Conservation (phyloP, 1,139 yeast species). For the Blastobotrys raffinosifermentans region DNA sequence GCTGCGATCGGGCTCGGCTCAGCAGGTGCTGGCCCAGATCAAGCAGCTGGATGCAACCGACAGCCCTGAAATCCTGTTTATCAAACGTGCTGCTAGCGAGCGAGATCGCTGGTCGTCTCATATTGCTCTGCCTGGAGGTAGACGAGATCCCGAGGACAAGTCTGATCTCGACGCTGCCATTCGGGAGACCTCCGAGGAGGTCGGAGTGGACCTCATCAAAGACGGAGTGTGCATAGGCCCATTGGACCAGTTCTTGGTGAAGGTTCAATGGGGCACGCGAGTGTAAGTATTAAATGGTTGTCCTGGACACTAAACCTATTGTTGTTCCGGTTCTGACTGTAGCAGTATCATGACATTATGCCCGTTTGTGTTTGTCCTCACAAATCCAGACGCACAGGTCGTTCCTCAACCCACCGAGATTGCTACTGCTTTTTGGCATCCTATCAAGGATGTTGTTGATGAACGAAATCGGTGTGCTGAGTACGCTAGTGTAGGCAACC, state of each 20-base stretch:
- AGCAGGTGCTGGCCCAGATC: slow-evolving; percentile 6
- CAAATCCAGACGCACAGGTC: slow-evolving; percentile 21
- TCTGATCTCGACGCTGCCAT: slow-evolving; percentile 32
- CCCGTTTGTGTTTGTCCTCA: slow-evolving; percentile 33
- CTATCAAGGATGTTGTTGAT: slow-evolving; percentile 26
- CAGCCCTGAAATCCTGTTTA: slow-evolving; percentile 31
- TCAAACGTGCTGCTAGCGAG: slow-evolving; percentile 32
- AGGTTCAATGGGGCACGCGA: slow-evolving; percentile 32
- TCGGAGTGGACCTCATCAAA: slow-evolving; percentile 32
- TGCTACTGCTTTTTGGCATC: slow-evolving; percentile 37
- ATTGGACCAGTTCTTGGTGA: slow-evolving; percentile 33
- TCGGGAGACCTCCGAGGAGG: slow-evolving; percentile 37
- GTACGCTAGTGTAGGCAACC: slow-evolving; percentile 23
- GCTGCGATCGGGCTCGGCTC: not conserved
- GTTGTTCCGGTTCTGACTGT: not conserved
- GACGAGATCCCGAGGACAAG: slow-evolving; percentile 33
- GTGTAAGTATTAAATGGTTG: slow-evolving; percentile 3
- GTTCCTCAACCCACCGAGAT: slow-evolving; percentile 32
- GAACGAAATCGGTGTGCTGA: slow-evolving; percentile 20
- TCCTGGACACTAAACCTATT: not conserved
- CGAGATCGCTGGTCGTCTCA: slow-evolving; percentile 41
- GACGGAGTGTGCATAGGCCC: slow-evolving; percentile 31
- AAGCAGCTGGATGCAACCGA: not conserved
- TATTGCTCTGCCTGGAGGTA: slow-evolving; percentile 39
- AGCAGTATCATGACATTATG: slow-evolving; percentile 32